Conservation (phyloP, 495 filamentous ascomycete genomes). For the Pyrenula massariospora region DNA sequence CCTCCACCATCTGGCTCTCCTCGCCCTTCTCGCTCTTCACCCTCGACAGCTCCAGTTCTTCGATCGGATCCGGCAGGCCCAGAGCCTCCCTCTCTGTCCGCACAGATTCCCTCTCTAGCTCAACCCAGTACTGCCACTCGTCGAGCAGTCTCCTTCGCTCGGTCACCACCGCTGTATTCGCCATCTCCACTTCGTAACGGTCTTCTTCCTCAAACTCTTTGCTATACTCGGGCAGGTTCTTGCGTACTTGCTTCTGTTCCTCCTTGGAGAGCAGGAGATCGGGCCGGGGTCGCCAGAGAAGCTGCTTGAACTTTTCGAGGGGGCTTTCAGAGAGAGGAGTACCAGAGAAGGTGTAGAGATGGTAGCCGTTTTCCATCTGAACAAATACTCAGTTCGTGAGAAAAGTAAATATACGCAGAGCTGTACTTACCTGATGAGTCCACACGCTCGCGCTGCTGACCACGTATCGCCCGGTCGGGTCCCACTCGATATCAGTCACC, state of each 20-base stretch:
- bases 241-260: constrained; percentile 93
- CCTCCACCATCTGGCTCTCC: constrained; percentile 66
- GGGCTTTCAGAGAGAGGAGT: constrained; percentile 80
- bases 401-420: not conserved
- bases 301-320: constrained; percentile 96
- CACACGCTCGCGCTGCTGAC: constrained; percentile 84
- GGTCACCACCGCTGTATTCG: constrained; percentile 88
- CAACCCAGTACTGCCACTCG: constrained; percentile 85
- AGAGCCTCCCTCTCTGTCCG: constrained; percentile 56
- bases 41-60: constrained; percentile 42
- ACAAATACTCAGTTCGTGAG: constrained; percentile 20
- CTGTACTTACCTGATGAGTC: constrained; percentile 74
- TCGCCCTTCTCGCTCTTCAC: constrained; percentile 38
- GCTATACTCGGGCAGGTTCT: constrained; percentile 94
- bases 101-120: constrained; percentile 59
- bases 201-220: constrained; percentile 93
- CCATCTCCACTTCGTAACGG: constrained; percentile 77
- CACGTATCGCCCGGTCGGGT: constrained; percentile 88
- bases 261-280: constrained; percentile 79
- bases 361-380: constrained; percentile 98
- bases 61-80: constrained; percentile 52
- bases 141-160: constrained; percentile 67
- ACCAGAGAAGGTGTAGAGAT: constrained; percentile 93
- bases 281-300: constrained; percentile 86
- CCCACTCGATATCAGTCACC: constrained; percentile 96